Conservation (phyloP, 768 basidiomycete species). For the Phylloporus arenicola region DNA sequence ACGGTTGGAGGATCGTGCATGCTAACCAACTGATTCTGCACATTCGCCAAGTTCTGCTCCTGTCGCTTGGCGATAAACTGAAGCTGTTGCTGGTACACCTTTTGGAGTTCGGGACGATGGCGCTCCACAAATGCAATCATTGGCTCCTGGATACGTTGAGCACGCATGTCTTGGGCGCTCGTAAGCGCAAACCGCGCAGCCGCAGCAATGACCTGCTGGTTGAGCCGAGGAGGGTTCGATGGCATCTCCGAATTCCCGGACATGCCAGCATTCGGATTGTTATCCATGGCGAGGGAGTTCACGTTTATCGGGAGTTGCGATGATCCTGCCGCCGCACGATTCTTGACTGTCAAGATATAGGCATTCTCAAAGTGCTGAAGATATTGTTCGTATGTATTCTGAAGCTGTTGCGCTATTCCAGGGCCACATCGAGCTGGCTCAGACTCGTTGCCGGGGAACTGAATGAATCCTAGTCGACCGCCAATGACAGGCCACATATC, state of each 20-base stretch:
- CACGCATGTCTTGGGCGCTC: conserved; percentile 48
- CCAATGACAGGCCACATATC: conserved; percentile 65
- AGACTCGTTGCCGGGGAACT: conserved; percentile 54
- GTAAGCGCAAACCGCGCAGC: conserved; percentile 46
- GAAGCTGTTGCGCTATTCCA: conserved; percentile 53
- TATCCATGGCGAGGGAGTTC: conserved; percentile 8
- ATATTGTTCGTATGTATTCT: conserved; percentile 55
- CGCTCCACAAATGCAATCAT: conserved; percentile 54
- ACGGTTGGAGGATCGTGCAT: conserved; percentile 18
- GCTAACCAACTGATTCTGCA: conserved; percentile 14
- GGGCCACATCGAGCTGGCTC: conserved; percentile 63
- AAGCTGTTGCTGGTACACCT: conserved; percentile 23
- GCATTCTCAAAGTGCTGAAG: conserved; percentile 52
- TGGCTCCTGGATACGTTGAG: conserved; percentile 42
- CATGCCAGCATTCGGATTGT: conserved; percentile 4
- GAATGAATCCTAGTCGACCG: conserved; percentile 59
- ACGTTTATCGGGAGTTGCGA: conserved; percentile 17
- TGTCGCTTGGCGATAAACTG: conserved; percentile 17
- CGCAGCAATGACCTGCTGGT: conserved; percentile 36
- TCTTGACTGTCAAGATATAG: conserved; percentile 40
- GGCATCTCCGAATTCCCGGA: conserved; percentile 19
- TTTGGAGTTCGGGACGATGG: conserved; percentile 36
- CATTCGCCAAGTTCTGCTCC: conserved; percentile 19
- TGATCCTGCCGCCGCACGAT: conserved; percentile 11
- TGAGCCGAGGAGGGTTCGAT: conserved; percentile 8